Percentiles rank a stretch among this genome's conserved stretches.
These are phyloP conservation scores for Penicillium fuscoglaucum DNA, from an alignment of 2,329 filamentous ascomycete species.

Conservation along the genomic window DNA sequence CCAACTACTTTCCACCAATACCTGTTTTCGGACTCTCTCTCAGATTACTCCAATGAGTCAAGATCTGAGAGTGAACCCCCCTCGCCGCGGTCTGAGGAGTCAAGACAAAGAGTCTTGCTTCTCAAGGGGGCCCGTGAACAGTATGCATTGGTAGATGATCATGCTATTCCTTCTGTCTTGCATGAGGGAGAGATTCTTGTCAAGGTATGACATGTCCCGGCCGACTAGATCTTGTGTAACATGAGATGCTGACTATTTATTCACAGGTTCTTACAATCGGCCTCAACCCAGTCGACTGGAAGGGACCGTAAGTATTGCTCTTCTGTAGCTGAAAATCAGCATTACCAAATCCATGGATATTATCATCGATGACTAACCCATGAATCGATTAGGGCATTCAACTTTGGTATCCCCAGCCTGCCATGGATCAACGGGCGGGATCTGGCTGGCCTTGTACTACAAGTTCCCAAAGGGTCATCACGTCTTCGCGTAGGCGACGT, in stretches of 20 bases:
- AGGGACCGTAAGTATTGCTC: constrained; percentile 60
- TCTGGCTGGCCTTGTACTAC: constrained; percentile 64
- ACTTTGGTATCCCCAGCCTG: constrained; percentile 66
- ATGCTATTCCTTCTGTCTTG: constrained; percentile 50
- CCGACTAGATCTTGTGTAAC: background rate
- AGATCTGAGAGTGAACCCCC: background rate
- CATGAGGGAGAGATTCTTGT: constrained; percentile 60
- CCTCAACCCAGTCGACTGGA: constrained; percentile 76
- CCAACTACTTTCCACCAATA: constrained; percentile 18
- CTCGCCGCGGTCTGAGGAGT: constrained; percentile 5
- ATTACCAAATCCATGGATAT: background rate
- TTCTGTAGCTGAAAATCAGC: background rate
- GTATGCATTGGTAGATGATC: constrained; percentile 49
- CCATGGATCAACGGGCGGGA: constrained; percentile 71
- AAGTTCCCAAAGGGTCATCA: constrained; percentile 43
- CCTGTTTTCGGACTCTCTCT: constrained; percentile 10
- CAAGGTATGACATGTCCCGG: constrained; percentile 39
- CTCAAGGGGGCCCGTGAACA: constrained; percentile 53
- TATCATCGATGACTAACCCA: background rate
- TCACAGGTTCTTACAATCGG: constrained; percentile 60
- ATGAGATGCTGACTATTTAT: constrained; percentile 5
- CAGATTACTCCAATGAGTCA: constrained; percentile 5
- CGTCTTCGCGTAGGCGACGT: constrained; percentile 60
- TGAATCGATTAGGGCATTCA: constrained; percentile 58
- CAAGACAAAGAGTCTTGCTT: constrained; percentile 51